A percentile compares a stretch with the other conserved stretches of the same genome.
Evolutionary conservation across 2,329 filamentous ascomycete species (phyloP).

Genomic region (Colletotrichum cereale): DNA sequence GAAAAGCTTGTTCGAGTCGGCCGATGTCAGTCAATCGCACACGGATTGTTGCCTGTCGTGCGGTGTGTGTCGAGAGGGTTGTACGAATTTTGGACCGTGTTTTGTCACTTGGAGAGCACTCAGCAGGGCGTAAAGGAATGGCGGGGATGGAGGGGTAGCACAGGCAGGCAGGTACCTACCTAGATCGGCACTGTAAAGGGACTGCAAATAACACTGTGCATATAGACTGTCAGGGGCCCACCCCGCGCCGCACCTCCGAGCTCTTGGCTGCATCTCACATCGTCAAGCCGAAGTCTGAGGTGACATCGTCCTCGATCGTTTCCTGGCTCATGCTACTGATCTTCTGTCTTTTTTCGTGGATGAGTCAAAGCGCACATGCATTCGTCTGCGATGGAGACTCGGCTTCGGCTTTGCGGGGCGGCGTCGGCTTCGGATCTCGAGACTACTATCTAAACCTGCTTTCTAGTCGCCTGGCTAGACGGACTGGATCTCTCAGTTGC

Average conservation of each 20-base stretch:
- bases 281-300: not conserved
- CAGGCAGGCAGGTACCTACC: not conserved
- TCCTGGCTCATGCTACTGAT: not conserved
- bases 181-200: not conserved
- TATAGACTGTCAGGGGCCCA: not conserved
- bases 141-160: conserved; percentile 29
- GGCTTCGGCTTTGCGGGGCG: not conserved
- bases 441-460: not conserved
- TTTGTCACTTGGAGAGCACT: conserved; percentile 22
- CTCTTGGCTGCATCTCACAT: conserved; percentile 11
- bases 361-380: not conserved
- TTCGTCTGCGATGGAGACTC: not conserved
- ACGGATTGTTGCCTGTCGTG: conserved; percentile 7
- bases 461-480: not conserved
- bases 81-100: conserved; percentile 18
- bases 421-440: not conserved
- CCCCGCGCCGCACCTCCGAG: conserved; percentile 10
- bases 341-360: no score
- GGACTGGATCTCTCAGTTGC: not conserved
- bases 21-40: conserved; percentile 25
- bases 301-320: not conserved
- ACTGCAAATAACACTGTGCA: not conserved
- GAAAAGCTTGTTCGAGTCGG: not conserved
- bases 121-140: not conserved
- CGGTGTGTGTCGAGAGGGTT: conserved; percentile 17